Evolutionary conservation across 257 asterid genomes (phyloP), one percentile per base, ranked within the genome.

Genomic region (Petunia secreta): DNA sequence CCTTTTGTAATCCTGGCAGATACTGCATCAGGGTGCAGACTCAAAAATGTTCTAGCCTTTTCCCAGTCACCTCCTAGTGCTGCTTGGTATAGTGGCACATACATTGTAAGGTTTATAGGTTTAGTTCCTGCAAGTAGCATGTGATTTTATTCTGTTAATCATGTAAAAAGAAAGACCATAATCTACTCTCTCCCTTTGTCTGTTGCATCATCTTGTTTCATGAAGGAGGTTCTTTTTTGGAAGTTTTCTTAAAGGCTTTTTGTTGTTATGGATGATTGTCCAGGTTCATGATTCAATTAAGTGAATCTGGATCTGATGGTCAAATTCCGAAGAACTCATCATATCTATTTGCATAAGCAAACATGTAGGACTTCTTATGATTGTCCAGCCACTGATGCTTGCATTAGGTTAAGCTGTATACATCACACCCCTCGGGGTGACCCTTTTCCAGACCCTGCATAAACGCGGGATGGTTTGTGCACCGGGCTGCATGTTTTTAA

Each of bases 21-120:
- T 48, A 75, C 10, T 13, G 88, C 83, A 60, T 14, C 79, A 1
- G 86, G 85, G 40, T 80, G 78, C 39, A 10, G 39, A 2, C 4
- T 58, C 58, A 85, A n/a, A 63, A 83, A 37, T 57, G 71, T 48
- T 63, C 73, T 85, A 11, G 86, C 88, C 68, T 57, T 83, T 36
- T 74, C 84, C 86, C 86, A 85, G 9, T 83, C 84, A 65, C 88
- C 88, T 38, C 71, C 80, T 0, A 85, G 77, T 7, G 88, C 86
- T 80, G 88, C 88, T 78, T 65, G 77, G 86, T 53, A 81, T 34
- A 85, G 81, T 66, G 86, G 86, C 78, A 71, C 86, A 50, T 85
- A 83, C 78, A 71, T 40, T 13, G 81, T 65, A 15, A 85, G 83
- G 50, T 71, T 85, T 64, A 48, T 58, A 6, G 84, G 73, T 43